Percentiles rank a stretch among this genome's conserved stretches.
Evolutionary conservation across 1,139 yeast genomes (phyloP).

Genomic region (Hyphopichia buzzinii): DNA sequence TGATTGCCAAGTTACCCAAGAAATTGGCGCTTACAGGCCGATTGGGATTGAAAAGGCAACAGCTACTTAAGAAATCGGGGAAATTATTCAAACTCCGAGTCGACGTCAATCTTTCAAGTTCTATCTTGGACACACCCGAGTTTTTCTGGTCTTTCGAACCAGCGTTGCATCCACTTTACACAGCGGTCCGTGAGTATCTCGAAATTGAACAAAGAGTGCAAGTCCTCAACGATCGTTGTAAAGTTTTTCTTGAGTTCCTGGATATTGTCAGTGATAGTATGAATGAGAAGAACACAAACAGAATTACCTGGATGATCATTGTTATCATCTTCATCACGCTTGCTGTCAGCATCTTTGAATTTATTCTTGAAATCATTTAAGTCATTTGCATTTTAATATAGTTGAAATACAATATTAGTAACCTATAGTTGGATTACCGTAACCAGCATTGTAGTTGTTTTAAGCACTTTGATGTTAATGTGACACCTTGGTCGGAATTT

Average conservation of each 20-base stretch:
- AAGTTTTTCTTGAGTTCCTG: conserved; percentile 88
- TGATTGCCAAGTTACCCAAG: conserved; percentile 85
- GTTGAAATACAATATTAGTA: no score
- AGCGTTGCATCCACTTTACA: conserved; percentile 85
- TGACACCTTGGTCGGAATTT: no score
- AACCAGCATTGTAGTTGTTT: no score
- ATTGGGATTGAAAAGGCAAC: conserved; percentile 74
- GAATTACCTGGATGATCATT: conserved; percentile 90
- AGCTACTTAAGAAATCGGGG: conserved; percentile 83
- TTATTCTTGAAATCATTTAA: conserved; percentile 33
- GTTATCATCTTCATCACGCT: conserved; percentile 77
- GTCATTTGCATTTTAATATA: no score
- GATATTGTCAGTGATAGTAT: conserved; percentile 92
- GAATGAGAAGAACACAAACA: conserved; percentile 87
- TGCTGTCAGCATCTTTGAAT: conserved; percentile 55
- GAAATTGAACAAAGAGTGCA: conserved; percentile 94
- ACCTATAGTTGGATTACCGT: no score
- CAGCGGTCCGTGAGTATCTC: conserved; percentile 85
- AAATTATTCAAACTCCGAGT: conserved; percentile 84
- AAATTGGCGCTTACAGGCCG: conserved; percentile 87
- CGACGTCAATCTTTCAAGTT: conserved; percentile 88
- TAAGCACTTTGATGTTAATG: no score
- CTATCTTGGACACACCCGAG: conserved; percentile 91
- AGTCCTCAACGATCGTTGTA: conserved; percentile 89
- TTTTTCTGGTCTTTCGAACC: conserved; percentile 98